phyloP scores from a whole-genome alignment of 2,329 filamentous ascomycete genomes.

The Botrytis byssoidea region DNA sequence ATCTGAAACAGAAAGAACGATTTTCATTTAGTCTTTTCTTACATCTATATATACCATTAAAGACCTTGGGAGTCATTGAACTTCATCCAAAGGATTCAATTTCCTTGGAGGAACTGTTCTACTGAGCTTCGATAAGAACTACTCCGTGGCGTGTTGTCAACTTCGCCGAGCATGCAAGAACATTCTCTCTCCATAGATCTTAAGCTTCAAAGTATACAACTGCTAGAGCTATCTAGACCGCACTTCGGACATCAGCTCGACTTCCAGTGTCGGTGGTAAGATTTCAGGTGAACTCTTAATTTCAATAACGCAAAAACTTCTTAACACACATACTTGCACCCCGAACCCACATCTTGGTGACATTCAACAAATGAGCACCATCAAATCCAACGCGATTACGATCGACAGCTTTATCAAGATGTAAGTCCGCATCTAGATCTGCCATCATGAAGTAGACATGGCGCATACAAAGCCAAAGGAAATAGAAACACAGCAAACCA shows the following conservation, averaged over 20 bases:
- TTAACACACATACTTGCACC: too few species aligned
- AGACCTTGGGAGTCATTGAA: neutral
- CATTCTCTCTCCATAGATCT: too few species aligned
- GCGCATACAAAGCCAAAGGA: neutral
- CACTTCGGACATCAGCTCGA: too few species aligned
- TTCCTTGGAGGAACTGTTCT: too few species aligned
- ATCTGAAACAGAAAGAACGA: neutral
- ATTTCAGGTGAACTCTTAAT: neutral
- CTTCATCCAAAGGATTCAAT: neutral
- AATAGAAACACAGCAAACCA: neutral
- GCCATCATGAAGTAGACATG: neutral
- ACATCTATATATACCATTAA: neutral
- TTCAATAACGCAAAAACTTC: too few species aligned
- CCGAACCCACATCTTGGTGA: neutral
- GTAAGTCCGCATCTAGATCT: neutral
- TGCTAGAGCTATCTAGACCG: too few species aligned
- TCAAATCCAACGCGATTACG: rapidly evolving
- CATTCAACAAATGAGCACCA: neutral
- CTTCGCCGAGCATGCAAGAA: neutral
- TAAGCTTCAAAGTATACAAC: neutral
- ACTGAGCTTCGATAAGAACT: neutral
- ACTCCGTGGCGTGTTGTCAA: neutral
- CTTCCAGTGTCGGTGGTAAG: neutral
- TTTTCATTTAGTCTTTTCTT: neutral
- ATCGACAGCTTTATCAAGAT: neutral